Evolutionary conservation across 1,284 basidiomycete species (phyloP).

Genomic region (Heterobasidion occidentale): DNA sequence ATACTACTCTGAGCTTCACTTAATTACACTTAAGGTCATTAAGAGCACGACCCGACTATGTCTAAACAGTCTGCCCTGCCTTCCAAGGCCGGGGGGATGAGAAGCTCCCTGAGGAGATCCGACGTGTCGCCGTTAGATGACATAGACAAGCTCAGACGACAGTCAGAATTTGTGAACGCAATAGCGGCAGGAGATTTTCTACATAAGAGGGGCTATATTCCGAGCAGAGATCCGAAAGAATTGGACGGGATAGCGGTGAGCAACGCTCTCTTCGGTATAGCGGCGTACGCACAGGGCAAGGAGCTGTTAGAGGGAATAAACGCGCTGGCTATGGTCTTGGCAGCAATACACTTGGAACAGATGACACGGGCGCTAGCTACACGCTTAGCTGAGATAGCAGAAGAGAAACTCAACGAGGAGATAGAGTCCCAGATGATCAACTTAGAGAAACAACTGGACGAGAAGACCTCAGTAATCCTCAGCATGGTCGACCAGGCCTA

Average conservation of each 20-base stretch:
- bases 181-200: no score
- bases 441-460: not conserved
- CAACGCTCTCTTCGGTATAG: not conserved
- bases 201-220: no score
- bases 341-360: not conserved
- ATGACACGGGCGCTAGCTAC: not conserved
- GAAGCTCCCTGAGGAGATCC: no score
- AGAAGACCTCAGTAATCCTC: not conserved
- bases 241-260: not conserved
- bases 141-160: no score
- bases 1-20: no score
- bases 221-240: no score
- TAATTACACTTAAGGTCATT: no score
- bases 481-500: not conserved
- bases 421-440: not conserved
- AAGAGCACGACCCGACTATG: no score
- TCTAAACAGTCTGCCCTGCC: no score
- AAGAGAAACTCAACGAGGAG: not conserved
- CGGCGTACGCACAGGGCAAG: not conserved
- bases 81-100: no score
- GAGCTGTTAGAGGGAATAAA: not conserved
- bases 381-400: not conserved
- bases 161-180: no score
- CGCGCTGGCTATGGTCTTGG: not conserved
- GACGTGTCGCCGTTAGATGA: no score